Conservation (phyloP, 306 rosid genomes). For the Cicer judaicum region DNA sequence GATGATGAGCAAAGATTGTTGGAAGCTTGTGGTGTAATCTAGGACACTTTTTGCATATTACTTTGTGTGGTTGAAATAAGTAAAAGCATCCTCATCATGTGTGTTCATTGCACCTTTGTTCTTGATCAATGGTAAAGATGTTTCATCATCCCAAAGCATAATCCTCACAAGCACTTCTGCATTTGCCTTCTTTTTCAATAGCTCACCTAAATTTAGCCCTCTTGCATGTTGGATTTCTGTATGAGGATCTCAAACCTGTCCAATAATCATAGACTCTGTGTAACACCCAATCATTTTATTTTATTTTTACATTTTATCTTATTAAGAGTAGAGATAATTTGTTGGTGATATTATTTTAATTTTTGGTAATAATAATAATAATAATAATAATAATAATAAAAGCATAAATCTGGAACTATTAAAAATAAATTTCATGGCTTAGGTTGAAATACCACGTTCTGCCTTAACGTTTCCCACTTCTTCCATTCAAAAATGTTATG, state of each 20-base stretch:
- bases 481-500: no score
- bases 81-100: conserved; percentile 76
- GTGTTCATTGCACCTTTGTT: conserved; percentile 74
- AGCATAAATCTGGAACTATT: no score
- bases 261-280: conserved; percentile 16
- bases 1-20: conserved; percentile 86
- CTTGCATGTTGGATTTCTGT: conserved; percentile 76
- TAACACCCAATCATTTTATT: no score
- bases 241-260: conserved; percentile 79
- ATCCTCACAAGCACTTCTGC: conserved; percentile 92
- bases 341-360: no score
- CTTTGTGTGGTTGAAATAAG: conserved; percentile 74
- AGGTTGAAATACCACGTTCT: no score
- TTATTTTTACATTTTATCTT: no score
- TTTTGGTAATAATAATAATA: no score
- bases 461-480: no score
- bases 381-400: no score
- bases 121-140: conserved; percentile 74
- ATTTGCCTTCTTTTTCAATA: conserved; percentile 79
- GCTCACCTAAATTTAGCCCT: conserved; percentile 79
- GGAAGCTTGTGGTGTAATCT: conserved; percentile 65
- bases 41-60: conserved; percentile 77
- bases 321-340: no score
- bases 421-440: no score
- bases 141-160: conserved; percentile 92